Base-by-base conservation (phyloP, 768 basidiomycete genomes). In the Lactarius trivialis region DNA sequence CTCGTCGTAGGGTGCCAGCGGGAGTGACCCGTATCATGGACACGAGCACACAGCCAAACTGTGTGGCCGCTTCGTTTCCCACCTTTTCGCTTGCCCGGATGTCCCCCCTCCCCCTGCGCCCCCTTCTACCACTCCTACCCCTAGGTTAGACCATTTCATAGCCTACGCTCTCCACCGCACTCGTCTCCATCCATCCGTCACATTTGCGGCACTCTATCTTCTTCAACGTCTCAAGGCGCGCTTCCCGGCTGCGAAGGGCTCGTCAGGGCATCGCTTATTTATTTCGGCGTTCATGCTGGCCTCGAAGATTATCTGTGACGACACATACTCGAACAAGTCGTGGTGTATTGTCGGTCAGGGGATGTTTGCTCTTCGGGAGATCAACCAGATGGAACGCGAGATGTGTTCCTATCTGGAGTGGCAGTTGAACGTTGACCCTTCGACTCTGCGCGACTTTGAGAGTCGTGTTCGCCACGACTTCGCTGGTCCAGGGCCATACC, bases 371-470 rank as follows among this genome's bases (percentile, higher is more conserved):
- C 76, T 95, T 7, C 81, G 89, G 51, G 93, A 95, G 79, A 88
- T 97, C 70, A 97, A 97, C 73, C 93, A 95, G 79, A 94, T 95
- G 93, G 93, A 95, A 77, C 78, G 92, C 26, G 93, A 95, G 75
- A 93, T 97, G 87, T 93, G 86, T 65, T 81, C 83, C 17, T 98
- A 98, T 70, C 77, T 99, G 49, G 94, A 96, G 71, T 98, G 93
- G 94, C 88, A 91, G 70, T 77, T 91, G 7, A 89, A 85, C 48
- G 86, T 91, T 56, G 88, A 90, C 56, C 81, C 85, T 0, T 70
- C 76, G 0, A 84, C 84, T 0, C 75, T 91, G 0, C 65, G 69
- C 4, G 83, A 81, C 41, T 91, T 91, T 69, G 85, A 89, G 68
- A 69, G 70, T 0, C 81, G 81, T 69, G 81, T 89, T 0, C 77